These are phyloP conservation scores for Pleurotus djamor DNA, from an alignment of 768 basidiomycete species.

Conservation along the genomic window DNA sequence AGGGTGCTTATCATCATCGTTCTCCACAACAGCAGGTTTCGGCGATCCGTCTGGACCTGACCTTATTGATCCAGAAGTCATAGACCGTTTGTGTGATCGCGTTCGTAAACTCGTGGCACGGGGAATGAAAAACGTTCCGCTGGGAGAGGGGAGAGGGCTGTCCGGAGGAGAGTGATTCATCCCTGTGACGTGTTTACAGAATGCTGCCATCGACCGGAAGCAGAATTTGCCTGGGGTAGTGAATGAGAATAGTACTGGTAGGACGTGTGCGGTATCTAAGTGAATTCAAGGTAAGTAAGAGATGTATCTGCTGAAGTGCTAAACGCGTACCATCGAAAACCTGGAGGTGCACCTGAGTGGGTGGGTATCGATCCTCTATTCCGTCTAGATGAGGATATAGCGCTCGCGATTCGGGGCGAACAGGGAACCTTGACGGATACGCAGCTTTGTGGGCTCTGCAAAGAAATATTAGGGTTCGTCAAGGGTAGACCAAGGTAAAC, in stretches of 20 bases:
- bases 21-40: not conserved
- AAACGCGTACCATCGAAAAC: conserved; percentile 78
- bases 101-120: conserved; percentile 4
- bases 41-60: not conserved
- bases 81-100: conserved; percentile 2
- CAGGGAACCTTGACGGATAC: conserved; percentile 66
- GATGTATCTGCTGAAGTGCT: not conserved
- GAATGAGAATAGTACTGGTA: conserved; percentile 74
- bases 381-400: conserved; percentile 58
- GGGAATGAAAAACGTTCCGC: conserved; percentile 10
- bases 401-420: conserved; percentile 38
- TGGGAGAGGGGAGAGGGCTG: conserved; percentile 8
- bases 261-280: conserved; percentile 67
- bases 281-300: conserved; percentile 13
- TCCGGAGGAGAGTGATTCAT: conserved; percentile 23
- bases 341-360: conserved; percentile 88
- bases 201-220: conserved; percentile 73
- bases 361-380: conserved; percentile 48
- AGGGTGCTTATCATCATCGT: not conserved
- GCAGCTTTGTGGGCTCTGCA: conserved; percentile 94
- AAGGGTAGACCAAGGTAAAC: no score
- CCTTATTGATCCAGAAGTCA: not conserved
- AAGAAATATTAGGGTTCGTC: no score
- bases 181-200: conserved; percentile 65
- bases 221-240: conserved; percentile 80